Evolutionary conservation across 2,329 filamentous ascomycete genomes (phyloP).

Genomic region (Colletotrichum sp.): DNA sequence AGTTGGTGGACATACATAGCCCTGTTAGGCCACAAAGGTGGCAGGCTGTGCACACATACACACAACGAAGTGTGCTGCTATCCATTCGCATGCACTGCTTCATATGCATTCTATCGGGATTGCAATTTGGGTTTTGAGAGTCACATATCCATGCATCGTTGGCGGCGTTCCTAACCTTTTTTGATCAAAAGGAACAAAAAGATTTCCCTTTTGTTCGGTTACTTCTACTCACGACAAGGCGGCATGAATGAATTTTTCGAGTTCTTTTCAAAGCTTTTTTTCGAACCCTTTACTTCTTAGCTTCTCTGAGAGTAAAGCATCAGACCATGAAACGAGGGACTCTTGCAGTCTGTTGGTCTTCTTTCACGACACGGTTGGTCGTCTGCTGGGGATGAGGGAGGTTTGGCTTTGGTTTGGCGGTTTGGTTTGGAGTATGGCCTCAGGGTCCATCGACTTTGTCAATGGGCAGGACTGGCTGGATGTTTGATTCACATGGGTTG

Average conservation of each 20-base stretch:
- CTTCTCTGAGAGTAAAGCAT: conserved; percentile 20
- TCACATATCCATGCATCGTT: conserved; percentile 37
- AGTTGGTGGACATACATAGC: conserved; percentile 49
- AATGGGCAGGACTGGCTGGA: not conserved
- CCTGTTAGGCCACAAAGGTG: not conserved
- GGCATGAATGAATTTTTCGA: conserved; percentile 20
- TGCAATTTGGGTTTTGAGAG: conserved; percentile 20
- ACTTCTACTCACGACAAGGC: conserved; percentile 20
- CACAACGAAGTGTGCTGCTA: not conserved
- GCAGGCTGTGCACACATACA: not conserved
- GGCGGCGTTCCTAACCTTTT: conserved; percentile 34
- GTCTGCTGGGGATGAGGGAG: conserved; percentile 1
- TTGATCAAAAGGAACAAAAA: conserved; percentile 18
- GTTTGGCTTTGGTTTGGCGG: conserved; percentile 9
- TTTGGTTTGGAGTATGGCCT: conserved; percentile 14
- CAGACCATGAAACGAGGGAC: not conserved
- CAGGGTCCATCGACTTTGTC: not conserved
- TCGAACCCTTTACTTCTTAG: conserved; percentile 19
- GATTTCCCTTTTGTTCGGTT: conserved; percentile 21
- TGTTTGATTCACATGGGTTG: conserved; percentile 7
- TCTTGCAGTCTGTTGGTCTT: conserved; percentile 20
- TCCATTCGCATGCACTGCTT: conserved; percentile 7
- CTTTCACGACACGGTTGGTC: not conserved
- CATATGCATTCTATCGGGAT: conserved; percentile 8
- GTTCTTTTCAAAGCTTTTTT: conserved; percentile 13